phyloP scores from a whole-genome alignment of 805 yeast genomes.

The Cyberlindnera petersonii region DNA sequence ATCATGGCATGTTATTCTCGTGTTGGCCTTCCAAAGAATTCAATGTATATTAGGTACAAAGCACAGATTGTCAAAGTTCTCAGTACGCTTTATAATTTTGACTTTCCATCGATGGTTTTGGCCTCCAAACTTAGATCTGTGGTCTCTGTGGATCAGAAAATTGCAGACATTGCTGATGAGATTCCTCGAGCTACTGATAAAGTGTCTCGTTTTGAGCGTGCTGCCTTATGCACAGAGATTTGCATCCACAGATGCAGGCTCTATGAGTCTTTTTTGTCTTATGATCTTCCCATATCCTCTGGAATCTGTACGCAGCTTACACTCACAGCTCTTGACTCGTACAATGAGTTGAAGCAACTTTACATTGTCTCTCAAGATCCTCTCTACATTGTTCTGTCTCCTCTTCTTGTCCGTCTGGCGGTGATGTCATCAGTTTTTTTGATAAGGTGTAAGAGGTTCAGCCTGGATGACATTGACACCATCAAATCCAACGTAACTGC shows the following conservation, averaged over 20 bases:
- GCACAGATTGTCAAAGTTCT: slow-evolving; percentile 7
- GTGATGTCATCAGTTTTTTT: slow-evolving; percentile 7
- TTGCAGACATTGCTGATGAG: neutral
- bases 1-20: slow-evolving; percentile 9
- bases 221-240: slow-evolving; percentile 5
- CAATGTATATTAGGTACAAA: slow-evolving; percentile 1
- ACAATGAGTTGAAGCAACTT: slow-evolving; percentile 8
- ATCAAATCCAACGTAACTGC: slow-evolving; percentile 1
- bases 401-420: slow-evolving; percentile 8
- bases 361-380: slow-evolving; percentile 18
- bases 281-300: slow-evolving; percentile 10
- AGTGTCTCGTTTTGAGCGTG: slow-evolving; percentile 7
- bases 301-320: slow-evolving; percentile 4
- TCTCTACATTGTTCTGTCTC: slow-evolving; percentile 11
- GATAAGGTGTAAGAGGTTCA: slow-evolving; percentile 1
- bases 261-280: slow-evolving; percentile 24
- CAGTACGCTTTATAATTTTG: slow-evolving; percentile 4
- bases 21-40: slow-evolving; percentile 9
- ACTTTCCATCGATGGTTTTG: slow-evolving; percentile 4
- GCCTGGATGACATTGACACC: neutral
- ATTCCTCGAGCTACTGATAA: slow-evolving; percentile 7
- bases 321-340: slow-evolving; percentile 4
- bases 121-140: slow-evolving; percentile 6
- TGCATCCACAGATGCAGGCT: slow-evolving; percentile 13
- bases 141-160: slow-evolving; percentile 3